Evolutionary conservation across 2,329 filamentous ascomycete genomes (phyloP).

Genomic region (Aspergillus hortae): DNA sequence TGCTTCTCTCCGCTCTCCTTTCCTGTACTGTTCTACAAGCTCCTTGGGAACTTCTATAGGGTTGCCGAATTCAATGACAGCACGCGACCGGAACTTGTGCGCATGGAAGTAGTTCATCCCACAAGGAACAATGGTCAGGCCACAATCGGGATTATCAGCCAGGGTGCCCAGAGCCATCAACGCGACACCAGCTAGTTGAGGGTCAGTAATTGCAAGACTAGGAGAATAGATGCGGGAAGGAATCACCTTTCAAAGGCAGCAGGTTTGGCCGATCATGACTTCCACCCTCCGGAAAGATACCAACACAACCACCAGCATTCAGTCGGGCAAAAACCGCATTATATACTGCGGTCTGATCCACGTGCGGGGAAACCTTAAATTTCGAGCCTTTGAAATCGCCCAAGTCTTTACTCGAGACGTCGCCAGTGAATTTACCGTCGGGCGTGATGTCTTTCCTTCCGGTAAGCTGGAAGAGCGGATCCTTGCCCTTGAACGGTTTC

Average conservation of each 20-base stretch:
- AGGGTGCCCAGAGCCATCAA: slow-evolving; percentile 95
- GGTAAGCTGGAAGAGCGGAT: slow-evolving; percentile 76
- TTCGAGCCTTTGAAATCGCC: slow-evolving; percentile 69
- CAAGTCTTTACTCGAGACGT: slow-evolving; percentile 51
- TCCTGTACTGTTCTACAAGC: slow-evolving; percentile 79
- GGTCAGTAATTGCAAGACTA: slow-evolving; percentile 9
- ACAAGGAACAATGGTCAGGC: slow-evolving; percentile 89
- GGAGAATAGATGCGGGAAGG: background rate
- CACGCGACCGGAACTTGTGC: slow-evolving; percentile 95
- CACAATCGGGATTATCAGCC: slow-evolving; percentile 78
- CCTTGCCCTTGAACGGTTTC: slow-evolving; percentile 75
- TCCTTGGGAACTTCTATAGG: slow-evolving; percentile 81
- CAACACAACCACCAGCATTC: slow-evolving; percentile 79
- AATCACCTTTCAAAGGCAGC: slow-evolving; percentile 72
- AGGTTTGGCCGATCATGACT: slow-evolving; percentile 93
- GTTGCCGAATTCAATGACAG: slow-evolving; percentile 90
- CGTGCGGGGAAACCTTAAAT: slow-evolving; percentile 86
- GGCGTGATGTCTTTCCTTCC: slow-evolving; percentile 69
- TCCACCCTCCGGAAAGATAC: slow-evolving; percentile 95
- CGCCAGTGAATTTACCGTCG: slow-evolving; percentile 58
- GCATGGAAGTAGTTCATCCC: slow-evolving; percentile 99
- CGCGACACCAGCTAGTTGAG: slow-evolving; percentile 71
- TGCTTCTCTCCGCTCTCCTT: slow-evolving; percentile 78
- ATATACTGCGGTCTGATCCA: slow-evolving; percentile 91
- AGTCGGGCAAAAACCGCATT: slow-evolving; percentile 86